phyloP scores from a whole-genome alignment of 352 stramenopile species.

The Globisporangium megalacanthum region DNA sequence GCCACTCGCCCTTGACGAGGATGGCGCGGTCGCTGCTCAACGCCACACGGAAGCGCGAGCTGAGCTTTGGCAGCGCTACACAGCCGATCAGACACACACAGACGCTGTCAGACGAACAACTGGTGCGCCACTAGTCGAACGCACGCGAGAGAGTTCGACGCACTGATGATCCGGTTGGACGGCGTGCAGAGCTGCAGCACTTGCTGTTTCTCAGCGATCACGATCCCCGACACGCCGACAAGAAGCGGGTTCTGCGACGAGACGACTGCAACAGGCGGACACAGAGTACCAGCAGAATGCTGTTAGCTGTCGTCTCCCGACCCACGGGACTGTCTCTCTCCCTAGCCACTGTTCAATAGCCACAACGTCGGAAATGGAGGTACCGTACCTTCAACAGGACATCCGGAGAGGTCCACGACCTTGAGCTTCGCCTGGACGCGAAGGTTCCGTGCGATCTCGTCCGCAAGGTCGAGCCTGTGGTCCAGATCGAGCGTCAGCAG shows the following conservation, averaged over 20 bases:
- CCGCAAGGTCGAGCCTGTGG: constrained; percentile 10
- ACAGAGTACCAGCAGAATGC: background rate
- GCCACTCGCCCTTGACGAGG: constrained; percentile 43
- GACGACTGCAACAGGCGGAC: constrained; percentile 25
- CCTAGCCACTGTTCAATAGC: background rate
- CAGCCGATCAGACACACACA: constrained; percentile 1
- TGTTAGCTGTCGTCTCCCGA: background rate
- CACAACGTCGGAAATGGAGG: background rate
- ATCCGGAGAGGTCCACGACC: constrained; percentile 61
- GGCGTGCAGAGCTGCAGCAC: constrained; percentile 48
- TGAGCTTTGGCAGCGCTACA: constrained; percentile 43
- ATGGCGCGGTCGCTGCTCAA: constrained; percentile 30
- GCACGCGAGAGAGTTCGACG: constrained; percentile 9
- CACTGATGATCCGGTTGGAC: constrained; percentile 46
- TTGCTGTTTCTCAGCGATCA: constrained; percentile 59
- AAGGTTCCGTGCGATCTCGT: constrained; percentile 11
- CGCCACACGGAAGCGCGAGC: constrained; percentile 32
- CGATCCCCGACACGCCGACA: constrained; percentile 41
- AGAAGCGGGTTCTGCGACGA: constrained; percentile 53
- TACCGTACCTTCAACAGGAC: constrained; percentile 51
- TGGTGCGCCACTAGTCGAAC: background rate
- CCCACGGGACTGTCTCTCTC: background rate
- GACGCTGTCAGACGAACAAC: constrained; percentile 1
- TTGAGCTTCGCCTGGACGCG: constrained; percentile 53
- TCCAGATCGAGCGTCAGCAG: background rate